phyloP scores from a whole-genome alignment of 768 basidiomycete species.

The Pholiota microspora region DNA sequence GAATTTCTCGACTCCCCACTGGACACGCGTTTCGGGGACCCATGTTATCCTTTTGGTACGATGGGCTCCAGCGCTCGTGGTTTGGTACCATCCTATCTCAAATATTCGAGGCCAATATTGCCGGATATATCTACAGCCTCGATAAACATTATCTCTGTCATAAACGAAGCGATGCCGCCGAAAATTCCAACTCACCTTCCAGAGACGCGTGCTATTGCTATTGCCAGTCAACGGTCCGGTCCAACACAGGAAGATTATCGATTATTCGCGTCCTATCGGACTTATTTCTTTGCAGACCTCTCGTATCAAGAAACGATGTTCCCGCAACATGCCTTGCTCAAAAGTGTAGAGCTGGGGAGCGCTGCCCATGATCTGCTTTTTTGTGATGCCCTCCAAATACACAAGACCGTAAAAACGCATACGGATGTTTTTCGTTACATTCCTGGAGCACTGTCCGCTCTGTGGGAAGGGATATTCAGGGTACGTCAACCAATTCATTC shows the following conservation, averaged over 20 bases:
- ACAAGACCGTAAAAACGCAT: background rate
- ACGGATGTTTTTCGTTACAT: conserved; percentile 21
- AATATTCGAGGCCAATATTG: conserved; percentile 13
- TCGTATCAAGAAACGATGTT: background rate
- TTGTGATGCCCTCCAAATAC: conserved; percentile 11
- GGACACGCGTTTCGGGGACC: background rate
- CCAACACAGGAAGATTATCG: conserved; percentile 56
- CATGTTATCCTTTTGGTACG: background rate
- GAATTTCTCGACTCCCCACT: background rate
- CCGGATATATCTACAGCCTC: conserved; percentile 43
- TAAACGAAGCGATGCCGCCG: conserved; percentile 44
- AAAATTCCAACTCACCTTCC: conserved; percentile 51
- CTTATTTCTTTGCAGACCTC: conserved; percentile 46
- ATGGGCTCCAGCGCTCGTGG: background rate
- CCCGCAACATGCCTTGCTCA: background rate
- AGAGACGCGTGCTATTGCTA: conserved; percentile 42
- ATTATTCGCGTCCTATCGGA: conserved; percentile 37
- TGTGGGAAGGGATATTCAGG: conserved; percentile 64
- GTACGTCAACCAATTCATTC: conserved; percentile 28
- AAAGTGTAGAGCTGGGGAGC: conserved; percentile 24
- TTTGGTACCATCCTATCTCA: background rate
- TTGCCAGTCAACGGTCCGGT: conserved; percentile 41
- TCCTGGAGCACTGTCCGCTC: conserved; percentile 48
- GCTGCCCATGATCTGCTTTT: conserved; percentile 30
- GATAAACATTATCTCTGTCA: conserved; percentile 50